phyloP scores from a whole-genome alignment of 495 filamentous ascomycete genomes.

The Aspergillus leporis region DNA sequence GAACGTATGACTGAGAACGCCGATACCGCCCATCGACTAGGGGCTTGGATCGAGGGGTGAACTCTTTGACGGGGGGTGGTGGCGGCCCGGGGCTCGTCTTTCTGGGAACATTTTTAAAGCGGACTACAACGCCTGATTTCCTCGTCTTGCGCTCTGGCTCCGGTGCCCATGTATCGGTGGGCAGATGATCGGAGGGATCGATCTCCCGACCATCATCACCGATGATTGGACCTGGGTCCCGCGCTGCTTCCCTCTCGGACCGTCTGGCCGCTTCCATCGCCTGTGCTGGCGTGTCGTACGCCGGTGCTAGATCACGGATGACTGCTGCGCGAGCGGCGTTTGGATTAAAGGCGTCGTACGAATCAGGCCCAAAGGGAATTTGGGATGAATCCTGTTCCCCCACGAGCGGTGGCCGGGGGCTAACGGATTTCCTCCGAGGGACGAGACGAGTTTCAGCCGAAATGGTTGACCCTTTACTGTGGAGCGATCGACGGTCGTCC shows the following conservation, averaged over 20 bases:
- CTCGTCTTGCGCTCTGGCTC: conserved; percentile 81
- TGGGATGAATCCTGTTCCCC: conserved; percentile 45
- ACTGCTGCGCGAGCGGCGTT: conserved; percentile 35
- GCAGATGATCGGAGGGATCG: conserved; percentile 91
- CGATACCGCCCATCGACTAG: background rate
- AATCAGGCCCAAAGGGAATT: conserved; percentile 86
- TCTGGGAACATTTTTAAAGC: conserved; percentile 49
- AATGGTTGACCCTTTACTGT: conserved; percentile 14
- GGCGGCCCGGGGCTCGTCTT: background rate
- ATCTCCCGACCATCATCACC: conserved; percentile 83
- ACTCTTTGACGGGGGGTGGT: conserved; percentile 8
- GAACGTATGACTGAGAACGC: background rate
- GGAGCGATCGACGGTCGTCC: conserved; percentile 23
- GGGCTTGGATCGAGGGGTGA: background rate
- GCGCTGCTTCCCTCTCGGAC: conserved; percentile 33
- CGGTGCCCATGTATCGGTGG: conserved; percentile 87
- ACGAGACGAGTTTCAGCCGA: conserved; percentile 14
- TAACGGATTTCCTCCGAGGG: conserved; percentile 20
- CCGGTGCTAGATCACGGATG: conserved; percentile 32
- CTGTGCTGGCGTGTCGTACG: conserved; percentile 47
- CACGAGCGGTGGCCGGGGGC: conserved; percentile 17
- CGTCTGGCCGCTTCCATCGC: conserved; percentile 40
- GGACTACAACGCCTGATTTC: conserved; percentile 55
- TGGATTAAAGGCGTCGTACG: conserved; percentile 55
- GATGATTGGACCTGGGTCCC: conserved; percentile 61